phyloP scores from a whole-genome alignment of 768 basidiomycete species.

The Tylopilus plumbeoviolaceoides region DNA sequence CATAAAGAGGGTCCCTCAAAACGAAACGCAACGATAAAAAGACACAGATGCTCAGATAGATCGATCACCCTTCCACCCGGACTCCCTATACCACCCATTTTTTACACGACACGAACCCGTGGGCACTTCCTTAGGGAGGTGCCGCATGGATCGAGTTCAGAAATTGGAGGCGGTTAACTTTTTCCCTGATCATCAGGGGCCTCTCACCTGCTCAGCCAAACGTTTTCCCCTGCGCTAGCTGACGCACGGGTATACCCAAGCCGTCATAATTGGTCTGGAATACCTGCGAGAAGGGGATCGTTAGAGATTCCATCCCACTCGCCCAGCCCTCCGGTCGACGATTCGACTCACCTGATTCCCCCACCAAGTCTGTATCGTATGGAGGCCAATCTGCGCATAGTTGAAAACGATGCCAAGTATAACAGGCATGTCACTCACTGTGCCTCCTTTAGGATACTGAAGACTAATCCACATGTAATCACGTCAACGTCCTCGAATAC shows the following conservation, averaged over 20 bases:
- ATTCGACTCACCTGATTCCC: conserved; percentile 20
- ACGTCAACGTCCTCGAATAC: neutral
- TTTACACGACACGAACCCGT: too few species aligned
- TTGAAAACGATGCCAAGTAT: neutral
- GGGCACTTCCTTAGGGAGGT: neutral
- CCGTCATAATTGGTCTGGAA: conserved; percentile 19
- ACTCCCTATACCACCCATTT: too few species aligned
- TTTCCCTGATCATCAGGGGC: too few species aligned
- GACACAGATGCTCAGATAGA: too few species aligned
- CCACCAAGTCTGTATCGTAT: conserved; percentile 25
- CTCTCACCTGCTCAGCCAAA: conserved; percentile 8
- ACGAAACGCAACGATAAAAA: too few species aligned
- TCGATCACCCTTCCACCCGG: too few species aligned
- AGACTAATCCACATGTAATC: conserved; percentile 14
- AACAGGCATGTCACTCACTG: conserved; percentile 11
- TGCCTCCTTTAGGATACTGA: conserved; percentile 25
- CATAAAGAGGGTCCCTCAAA: too few species aligned
- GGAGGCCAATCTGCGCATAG: conserved; percentile 17
- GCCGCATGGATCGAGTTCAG: neutral
- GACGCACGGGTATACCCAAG: conserved; percentile 25
- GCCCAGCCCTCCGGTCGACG: neutral
- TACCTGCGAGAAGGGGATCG: conserved; percentile 13
- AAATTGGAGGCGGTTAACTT: neutral
- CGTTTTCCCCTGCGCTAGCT: conserved; percentile 21
- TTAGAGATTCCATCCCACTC: neutral